These are phyloP conservation scores for Fagus crenata DNA, from an alignment of 306 rosid species.

Conservation along the genomic window DNA sequence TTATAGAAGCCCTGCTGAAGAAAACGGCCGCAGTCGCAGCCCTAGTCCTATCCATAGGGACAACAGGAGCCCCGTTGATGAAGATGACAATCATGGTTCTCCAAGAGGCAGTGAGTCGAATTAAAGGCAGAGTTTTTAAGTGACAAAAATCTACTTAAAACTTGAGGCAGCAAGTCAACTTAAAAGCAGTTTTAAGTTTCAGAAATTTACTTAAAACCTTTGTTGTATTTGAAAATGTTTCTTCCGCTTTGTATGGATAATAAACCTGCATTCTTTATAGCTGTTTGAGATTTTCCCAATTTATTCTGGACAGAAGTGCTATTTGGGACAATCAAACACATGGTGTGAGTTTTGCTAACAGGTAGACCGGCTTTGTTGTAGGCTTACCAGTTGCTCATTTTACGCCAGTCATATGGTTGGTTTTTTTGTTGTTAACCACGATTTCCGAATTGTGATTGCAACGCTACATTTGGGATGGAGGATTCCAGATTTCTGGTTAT, in stretches of 20 bases:
- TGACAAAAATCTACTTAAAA: background rate
- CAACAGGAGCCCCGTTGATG: slow-evolving; percentile 48
- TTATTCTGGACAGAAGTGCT: background rate
- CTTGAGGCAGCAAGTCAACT: slow-evolving; percentile 40
- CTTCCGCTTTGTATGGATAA: slow-evolving; percentile 7
- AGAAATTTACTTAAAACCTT: background rate
- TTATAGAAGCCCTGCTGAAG: slow-evolving; percentile 37
- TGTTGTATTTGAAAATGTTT: background rate
- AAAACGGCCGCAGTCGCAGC: slow-evolving; percentile 48
- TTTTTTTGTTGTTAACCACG: too few species aligned
- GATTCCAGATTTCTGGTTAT: too few species aligned
- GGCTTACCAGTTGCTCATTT: background rate
- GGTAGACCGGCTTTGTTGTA: background rate
- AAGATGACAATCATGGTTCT: slow-evolving; percentile 47
- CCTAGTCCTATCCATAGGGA: slow-evolving; percentile 42
- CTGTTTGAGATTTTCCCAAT: background rate
- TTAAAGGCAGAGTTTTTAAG: background rate
- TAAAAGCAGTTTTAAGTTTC: background rate
- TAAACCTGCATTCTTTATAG: background rate
- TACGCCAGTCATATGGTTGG: background rate
- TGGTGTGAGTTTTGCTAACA: background rate
- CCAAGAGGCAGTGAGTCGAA: slow-evolving; percentile 50
- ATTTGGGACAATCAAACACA: background rate
- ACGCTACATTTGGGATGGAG: too few species aligned
- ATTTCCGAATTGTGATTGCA: too few species aligned